Evolutionary conservation across 306 rosid species (phyloP).

Genomic region (Trifolium pratense): DNA sequence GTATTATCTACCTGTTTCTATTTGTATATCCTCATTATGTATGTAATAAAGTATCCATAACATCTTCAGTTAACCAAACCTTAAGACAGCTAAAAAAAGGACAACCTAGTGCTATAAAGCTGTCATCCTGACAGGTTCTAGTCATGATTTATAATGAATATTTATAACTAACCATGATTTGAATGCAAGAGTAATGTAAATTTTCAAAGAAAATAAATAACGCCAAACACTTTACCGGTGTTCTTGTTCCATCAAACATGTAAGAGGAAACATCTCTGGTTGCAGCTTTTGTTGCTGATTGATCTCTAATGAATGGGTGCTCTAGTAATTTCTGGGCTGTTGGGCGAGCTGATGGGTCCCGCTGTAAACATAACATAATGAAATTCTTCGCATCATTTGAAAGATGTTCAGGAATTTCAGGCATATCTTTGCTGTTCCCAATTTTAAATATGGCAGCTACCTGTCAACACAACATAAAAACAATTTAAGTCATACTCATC

Average conservation of each 20-base stretch:
- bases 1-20: no score
- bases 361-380: slow-evolving; percentile 79
- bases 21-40: slow-evolving; percentile 15
- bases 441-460: slow-evolving; percentile 98
- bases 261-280: slow-evolving; percentile 73
- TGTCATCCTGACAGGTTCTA: background rate
- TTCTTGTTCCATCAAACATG: slow-evolving; percentile 82
- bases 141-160: background rate
- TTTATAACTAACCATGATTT: slow-evolving; percentile 26
- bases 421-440: slow-evolving; percentile 96
- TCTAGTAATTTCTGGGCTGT: slow-evolving; percentile 68
- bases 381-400: slow-evolving; percentile 83
- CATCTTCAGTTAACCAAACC: slow-evolving; percentile 34
- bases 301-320: slow-evolving; percentile 88
- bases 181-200: slow-evolving; percentile 8
- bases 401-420: slow-evolving; percentile 90
- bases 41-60: background rate
- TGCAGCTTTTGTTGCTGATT: slow-evolving; percentile 63
- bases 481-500: slow-evolving; percentile 34
- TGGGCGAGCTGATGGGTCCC: slow-evolving; percentile 85
- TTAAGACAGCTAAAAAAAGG: slow-evolving; percentile 7
- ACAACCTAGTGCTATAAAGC: background rate
- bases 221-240: slow-evolving; percentile 65
- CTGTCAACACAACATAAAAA: slow-evolving; percentile 57
- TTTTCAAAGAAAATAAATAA: slow-evolving; percentile 26